A percentile compares a stretch with the other conserved stretches of the same genome.
Evolutionary conservation across 192 early-diverging fungal genomes (phyloP).

Genomic region (Coemansia reversa): DNA sequence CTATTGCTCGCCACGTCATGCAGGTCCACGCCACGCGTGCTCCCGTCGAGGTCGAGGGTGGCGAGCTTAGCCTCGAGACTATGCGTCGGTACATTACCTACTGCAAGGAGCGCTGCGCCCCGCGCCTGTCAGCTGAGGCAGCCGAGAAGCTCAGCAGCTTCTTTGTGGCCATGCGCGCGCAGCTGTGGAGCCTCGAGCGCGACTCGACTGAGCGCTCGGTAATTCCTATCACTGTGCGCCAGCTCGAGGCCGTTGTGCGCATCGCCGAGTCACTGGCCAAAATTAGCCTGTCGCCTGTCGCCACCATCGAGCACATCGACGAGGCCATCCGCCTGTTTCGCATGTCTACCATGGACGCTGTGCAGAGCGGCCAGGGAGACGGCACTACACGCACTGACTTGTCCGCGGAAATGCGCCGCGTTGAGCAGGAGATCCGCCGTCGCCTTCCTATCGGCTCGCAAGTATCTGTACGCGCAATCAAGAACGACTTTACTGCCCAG

Average conservation of each 20-base stretch:
- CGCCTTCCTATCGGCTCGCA: slow-evolving; percentile 88
- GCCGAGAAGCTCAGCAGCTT: slow-evolving; percentile 90
- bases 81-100: slow-evolving; percentile 97
- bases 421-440: slow-evolving; percentile 81
- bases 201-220: slow-evolving; percentile 70
- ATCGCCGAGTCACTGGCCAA: slow-evolving; percentile 98
- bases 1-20: slow-evolving; percentile 95
- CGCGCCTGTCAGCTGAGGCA: slow-evolving; percentile 82
- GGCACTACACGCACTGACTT: slow-evolving; percentile 78
- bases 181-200: slow-evolving; percentile 76
- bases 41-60: slow-evolving; percentile 61
- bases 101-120: slow-evolving; percentile 93
- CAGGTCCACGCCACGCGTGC: slow-evolving; percentile 86
- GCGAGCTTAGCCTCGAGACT: slow-evolving; percentile 88
- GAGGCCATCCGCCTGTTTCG: slow-evolving; percentile 98
- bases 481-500: slow-evolving; percentile 59
- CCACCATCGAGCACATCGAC: slow-evolving; percentile 87
- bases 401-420: slow-evolving; percentile 69
- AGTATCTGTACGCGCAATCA: slow-evolving; percentile 61
- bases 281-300: slow-evolving; percentile 80
- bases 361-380: slow-evolving; percentile 79
- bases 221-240: slow-evolving; percentile 95
- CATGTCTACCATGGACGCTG: slow-evolving; percentile 95
- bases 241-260: slow-evolving; percentile 98
- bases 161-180: slow-evolving; percentile 88